These are phyloP conservation scores for Fomitopsis schrenkii DNA, from an alignment of 1,284 basidiomycete species.

Conservation along the genomic window DNA sequence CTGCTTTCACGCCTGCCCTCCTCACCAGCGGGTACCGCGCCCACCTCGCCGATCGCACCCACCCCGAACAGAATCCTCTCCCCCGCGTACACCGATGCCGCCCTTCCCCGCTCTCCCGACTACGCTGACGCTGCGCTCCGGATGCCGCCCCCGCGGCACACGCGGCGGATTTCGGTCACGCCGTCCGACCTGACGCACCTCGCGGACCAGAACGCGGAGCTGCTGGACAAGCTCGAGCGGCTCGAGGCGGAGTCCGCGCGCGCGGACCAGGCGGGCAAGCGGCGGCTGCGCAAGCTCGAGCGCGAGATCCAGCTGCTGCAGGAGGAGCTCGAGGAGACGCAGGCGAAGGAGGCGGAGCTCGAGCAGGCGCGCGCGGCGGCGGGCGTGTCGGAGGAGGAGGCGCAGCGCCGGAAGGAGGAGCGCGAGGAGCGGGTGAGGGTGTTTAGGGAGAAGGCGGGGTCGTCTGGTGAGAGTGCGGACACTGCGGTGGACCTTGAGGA, in stretches of 20 bases:
- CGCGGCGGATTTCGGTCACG: constrained; percentile 59
- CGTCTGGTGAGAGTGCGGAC: constrained; percentile 15
- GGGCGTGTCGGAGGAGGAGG: constrained; percentile 32
- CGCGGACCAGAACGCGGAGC: constrained; percentile 78
- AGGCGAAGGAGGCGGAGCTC: constrained; percentile 61
- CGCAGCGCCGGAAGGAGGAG: constrained; percentile 44
- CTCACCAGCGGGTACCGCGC: constrained; percentile 16
- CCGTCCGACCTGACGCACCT: constrained; percentile 66
- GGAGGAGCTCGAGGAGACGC: constrained; percentile 70
- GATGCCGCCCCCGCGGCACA: constrained; percentile 32
- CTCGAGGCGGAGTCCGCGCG: constrained; percentile 67
- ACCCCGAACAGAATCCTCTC: constrained; percentile 18
- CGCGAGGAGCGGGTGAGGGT: constrained; percentile 50
- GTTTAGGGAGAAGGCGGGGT: constrained; percentile 36
- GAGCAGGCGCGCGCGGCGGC: constrained; percentile 50
- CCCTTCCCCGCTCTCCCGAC: constrained; percentile 34
- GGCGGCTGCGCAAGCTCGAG: constrained; percentile 68
- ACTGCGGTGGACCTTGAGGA: constrained; percentile 15
- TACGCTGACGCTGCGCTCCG: constrained; percentile 18
- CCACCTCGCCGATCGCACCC: constrained; percentile 15
- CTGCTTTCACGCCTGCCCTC: constrained; percentile 56
- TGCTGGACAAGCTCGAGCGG: constrained; percentile 67
- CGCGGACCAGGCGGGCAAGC: constrained; percentile 64
- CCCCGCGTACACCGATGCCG: constrained; percentile 25
- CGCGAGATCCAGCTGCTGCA: constrained; percentile 68